Conservation (phyloP, 768 basidiomycete genomes). For the Mycena kentingensis region DNA sequence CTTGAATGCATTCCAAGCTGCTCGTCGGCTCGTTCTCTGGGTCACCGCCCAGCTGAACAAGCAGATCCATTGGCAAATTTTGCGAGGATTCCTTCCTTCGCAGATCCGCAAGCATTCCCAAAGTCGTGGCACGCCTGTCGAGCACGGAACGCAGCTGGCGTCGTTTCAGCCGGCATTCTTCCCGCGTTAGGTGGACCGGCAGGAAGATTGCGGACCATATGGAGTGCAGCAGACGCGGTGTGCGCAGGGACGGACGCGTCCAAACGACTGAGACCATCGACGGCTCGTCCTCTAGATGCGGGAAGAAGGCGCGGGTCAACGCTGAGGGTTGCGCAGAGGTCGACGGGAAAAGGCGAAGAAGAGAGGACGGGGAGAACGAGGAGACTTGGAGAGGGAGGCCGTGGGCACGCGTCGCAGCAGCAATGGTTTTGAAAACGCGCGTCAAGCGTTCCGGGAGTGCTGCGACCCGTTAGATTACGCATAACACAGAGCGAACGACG, state of each 20-base stretch:
- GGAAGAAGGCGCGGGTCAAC: slow-evolving; percentile 65
- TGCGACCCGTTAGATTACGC: slow-evolving; percentile 23
- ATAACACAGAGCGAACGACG: slow-evolving; percentile 29
- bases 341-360: slow-evolving; percentile 51
- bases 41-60: slow-evolving; percentile 24
- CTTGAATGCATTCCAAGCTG: slow-evolving; percentile 21
- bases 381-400: slow-evolving; percentile 50
- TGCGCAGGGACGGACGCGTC: slow-evolving; percentile 6
- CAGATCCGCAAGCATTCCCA: slow-evolving; percentile 63
- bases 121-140: slow-evolving; percentile 64
- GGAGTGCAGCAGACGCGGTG: slow-evolving; percentile 25
- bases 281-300: slow-evolving; percentile 50
- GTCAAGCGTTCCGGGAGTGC: slow-evolving; percentile 49
- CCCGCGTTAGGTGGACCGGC: slow-evolving; percentile 63
- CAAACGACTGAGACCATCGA: slow-evolving; percentile 23
- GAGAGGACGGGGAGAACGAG: slow-evolving; percentile 47
- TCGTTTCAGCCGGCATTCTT: slow-evolving; percentile 68
- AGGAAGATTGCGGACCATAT: slow-evolving; percentile 30
- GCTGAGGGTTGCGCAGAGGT: slow-evolving; percentile 48
- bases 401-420: slow-evolving; percentile 43
- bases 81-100: slow-evolving; percentile 43
- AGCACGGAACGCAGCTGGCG: slow-evolving; percentile 61
- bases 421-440: slow-evolving; percentile 39
- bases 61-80: slow-evolving; percentile 19
- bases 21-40: background rate